Evolutionary conservation across 108 stramenopile species (phyloP).

Genomic region (Cyclotella choctawhatcheeana): DNA sequence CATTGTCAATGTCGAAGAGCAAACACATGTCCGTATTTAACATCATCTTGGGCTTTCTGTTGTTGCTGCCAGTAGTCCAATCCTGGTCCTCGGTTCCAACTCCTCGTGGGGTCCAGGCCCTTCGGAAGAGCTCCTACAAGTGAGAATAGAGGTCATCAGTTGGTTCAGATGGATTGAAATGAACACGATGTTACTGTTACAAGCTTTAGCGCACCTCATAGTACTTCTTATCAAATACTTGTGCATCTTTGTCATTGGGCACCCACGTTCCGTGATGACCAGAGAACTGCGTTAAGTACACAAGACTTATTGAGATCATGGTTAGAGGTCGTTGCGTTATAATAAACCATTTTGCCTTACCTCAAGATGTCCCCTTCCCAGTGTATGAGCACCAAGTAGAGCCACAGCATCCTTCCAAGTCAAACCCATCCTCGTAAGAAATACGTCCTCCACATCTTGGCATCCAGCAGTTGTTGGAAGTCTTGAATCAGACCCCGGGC

Average conservation of each 20-base stretch:
- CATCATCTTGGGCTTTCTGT: conserved; percentile 47
- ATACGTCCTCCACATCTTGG: conserved; percentile 40
- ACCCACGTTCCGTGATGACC: conserved; percentile 57
- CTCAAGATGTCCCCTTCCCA: conserved; percentile 39
- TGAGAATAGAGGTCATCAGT: too few species aligned
- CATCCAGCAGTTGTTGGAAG: conserved; percentile 38
- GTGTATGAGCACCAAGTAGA: conserved; percentile 50
- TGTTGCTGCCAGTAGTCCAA: conserved; percentile 26
- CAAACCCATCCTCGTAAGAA: conserved; percentile 51
- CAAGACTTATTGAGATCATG: not conserved
- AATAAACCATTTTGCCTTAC: conserved; percentile 9
- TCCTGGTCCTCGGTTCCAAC: conserved; percentile 18
- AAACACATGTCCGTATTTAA: conserved; percentile 57
- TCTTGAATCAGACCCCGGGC: conserved; percentile 26
- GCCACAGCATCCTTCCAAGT: conserved; percentile 55
- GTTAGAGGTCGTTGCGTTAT: not conserved
- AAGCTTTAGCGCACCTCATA: conserved; percentile 1
- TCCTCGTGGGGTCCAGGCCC: conserved; percentile 44
- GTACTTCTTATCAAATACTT: conserved; percentile 42
- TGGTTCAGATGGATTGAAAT: not conserved
- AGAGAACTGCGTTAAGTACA: conserved; percentile 29
- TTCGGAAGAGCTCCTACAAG: conserved; percentile 36
- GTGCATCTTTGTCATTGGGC: conserved; percentile 40
- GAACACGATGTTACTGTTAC: not conserved
- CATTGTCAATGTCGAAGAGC: conserved; percentile 41